Evolutionary conservation across 441 rosid species (phyloP).

Genomic region (Croton laevigatus): DNA sequence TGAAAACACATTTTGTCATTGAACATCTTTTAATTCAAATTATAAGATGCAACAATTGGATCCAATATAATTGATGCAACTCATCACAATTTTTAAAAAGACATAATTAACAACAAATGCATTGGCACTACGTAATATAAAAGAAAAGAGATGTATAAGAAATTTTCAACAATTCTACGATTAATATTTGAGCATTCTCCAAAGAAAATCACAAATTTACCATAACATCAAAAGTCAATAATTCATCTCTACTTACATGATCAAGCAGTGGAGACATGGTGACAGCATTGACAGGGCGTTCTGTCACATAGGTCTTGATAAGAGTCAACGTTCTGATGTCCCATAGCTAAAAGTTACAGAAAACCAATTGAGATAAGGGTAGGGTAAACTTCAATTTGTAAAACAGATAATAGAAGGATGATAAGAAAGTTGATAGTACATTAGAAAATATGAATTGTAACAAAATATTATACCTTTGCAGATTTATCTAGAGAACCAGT

Average conservation of each 20-base stretch:
- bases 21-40: background rate
- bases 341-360: constrained; percentile 61
- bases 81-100: background rate
- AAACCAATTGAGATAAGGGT: constrained; percentile 12
- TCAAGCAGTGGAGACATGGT: constrained; percentile 92
- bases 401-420: background rate
- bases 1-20: background rate
- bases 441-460: background rate
- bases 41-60: background rate
- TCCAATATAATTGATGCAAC: background rate
- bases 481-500: constrained; percentile 93
- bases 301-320: constrained; percentile 72
- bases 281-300: constrained; percentile 87
- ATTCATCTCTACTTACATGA: constrained; percentile 53
- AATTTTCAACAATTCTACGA: background rate
- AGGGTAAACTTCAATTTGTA: background rate
- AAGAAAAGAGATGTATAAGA: background rate
- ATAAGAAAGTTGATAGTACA: background rate
- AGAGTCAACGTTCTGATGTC: constrained; percentile 69
- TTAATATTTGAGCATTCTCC: background rate
- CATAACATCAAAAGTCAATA: constrained; percentile 1
- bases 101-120: background rate
- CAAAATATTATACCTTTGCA: constrained; percentile 55
- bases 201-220: background rate
- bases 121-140: background rate